A percentile compares a stretch with the other conserved stretches of the same genome.
Evolutionary conservation across 2,329 filamentous ascomycete genomes (phyloP).

Genomic region (Calonectria honghensis): DNA sequence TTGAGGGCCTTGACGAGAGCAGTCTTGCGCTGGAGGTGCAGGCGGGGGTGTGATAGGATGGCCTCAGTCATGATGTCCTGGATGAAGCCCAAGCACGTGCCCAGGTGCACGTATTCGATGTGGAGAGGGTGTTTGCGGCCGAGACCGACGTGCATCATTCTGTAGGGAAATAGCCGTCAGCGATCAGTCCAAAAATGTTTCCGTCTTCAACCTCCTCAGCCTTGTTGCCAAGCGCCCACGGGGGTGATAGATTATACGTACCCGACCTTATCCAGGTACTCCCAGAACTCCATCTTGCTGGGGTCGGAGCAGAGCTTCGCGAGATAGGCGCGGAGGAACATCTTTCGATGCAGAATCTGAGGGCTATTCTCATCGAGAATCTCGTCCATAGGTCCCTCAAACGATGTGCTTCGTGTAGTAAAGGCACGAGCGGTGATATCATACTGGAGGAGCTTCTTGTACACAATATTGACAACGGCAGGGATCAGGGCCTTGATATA

Average conservation of each 20-base stretch:
- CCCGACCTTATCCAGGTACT: conserved; percentile 89
- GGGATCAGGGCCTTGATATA: conserved; percentile 90
- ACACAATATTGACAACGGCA: conserved; percentile 88
- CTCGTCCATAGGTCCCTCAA: conserved; percentile 80
- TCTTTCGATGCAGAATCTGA: conserved; percentile 85
- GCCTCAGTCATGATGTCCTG: conserved; percentile 87
- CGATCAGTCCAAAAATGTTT: not conserved
- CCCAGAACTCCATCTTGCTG: conserved; percentile 85
- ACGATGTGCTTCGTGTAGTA: conserved; percentile 76
- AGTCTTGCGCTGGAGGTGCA: conserved; percentile 81
- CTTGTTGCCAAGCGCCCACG: not conserved
- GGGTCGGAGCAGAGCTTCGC: conserved; percentile 85
- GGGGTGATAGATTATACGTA: conserved; percentile 61
- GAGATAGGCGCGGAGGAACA: conserved; percentile 85
- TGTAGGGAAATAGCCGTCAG: conserved; percentile 50
- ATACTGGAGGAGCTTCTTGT: conserved; percentile 86
- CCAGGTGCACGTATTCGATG: conserved; percentile 88
- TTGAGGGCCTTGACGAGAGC: conserved; percentile 84
- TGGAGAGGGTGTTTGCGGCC: conserved; percentile 83
- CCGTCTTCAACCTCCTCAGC: not conserved
- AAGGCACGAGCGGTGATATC: conserved; percentile 89
- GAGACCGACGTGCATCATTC: conserved; percentile 87
- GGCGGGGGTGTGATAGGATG: conserved; percentile 81
- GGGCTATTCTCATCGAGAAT: conserved; percentile 80
- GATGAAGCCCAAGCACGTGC: conserved; percentile 82